These are phyloP conservation scores for Dipodascus albidus DNA, from an alignment of 805 yeast species.

Conservation along the genomic window DNA sequence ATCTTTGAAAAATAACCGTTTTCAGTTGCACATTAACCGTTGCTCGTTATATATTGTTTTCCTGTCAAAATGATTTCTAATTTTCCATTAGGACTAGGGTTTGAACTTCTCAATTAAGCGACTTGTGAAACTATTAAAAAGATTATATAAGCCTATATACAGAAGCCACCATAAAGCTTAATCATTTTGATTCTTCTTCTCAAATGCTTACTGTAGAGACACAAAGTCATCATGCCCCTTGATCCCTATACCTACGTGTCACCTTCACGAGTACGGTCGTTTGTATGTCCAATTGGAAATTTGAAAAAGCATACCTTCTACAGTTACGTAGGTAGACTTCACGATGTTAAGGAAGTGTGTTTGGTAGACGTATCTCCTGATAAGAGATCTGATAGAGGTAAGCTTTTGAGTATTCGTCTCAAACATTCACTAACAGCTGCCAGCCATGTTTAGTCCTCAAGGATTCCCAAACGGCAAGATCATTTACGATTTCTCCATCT, in stretches of 20 bases:
- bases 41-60: too few relatives aligned
- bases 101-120: too few relatives aligned
- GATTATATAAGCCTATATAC: too few relatives aligned
- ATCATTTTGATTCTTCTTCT: neutral
- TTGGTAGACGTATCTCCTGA: conserved; percentile 67
- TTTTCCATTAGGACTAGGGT: too few relatives aligned
- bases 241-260: neutral
- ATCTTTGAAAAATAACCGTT: too few relatives aligned
- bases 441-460: conserved; percentile 63
- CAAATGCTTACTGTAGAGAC: neutral
- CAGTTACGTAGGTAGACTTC: conserved; percentile 33
- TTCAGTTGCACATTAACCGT: too few relatives aligned
- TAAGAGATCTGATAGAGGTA: conserved; percentile 30
- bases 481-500: conserved; percentile 41
- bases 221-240: neutral
- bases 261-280: neutral
- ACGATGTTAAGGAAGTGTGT: conserved; percentile 48
- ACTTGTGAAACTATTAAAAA: too few relatives aligned
- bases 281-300: neutral
- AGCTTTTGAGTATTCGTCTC: too few relatives aligned
- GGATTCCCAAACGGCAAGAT: conserved; percentile 72
- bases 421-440: neutral
- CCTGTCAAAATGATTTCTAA: too few relatives aligned
- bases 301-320: conserved; percentile 27
- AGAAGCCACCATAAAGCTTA: too few relatives aligned